Evolutionary conservation across 2,329 filamentous ascomycete genomes (phyloP).

Genomic region (Xylaria digitata): DNA sequence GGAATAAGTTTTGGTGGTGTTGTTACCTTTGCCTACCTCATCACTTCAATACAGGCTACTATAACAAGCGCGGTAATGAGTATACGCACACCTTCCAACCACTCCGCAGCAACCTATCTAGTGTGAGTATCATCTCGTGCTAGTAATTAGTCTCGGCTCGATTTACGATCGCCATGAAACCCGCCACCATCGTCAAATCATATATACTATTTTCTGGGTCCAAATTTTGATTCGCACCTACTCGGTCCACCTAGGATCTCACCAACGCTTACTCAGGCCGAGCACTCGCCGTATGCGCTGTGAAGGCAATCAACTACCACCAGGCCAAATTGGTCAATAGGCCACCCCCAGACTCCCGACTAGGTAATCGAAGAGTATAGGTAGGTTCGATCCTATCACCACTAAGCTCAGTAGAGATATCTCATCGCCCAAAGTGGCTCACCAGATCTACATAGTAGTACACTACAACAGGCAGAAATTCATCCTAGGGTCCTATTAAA

Average conservation of each 20-base stretch:
- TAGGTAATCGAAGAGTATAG: background rate
- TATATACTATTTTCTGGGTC: slow-evolving; percentile 1
- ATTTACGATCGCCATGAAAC: background rate
- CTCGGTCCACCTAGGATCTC: background rate
- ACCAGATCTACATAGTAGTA: background rate
- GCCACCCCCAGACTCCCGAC: background rate
- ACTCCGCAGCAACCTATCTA: background rate
- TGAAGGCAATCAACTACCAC: background rate
- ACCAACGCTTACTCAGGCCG: background rate
- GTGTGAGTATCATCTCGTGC: background rate
- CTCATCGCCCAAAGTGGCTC: slow-evolving; percentile 1
- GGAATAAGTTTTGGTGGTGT: too few species aligned
- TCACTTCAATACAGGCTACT: too few species aligned
- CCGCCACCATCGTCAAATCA: background rate
- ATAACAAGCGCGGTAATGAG: too few species aligned
- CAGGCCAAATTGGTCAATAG: background rate
- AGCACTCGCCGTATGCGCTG: background rate
- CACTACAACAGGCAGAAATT: background rate
- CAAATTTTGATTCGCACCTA: background rate
- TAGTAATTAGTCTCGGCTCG: slow-evolving; percentile 5
- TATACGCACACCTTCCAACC: slow-evolving; percentile 3
- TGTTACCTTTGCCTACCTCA: too few species aligned
- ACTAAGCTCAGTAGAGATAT: background rate
- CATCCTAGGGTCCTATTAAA: background rate
- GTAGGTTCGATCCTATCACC: background rate